A percentile compares a stretch with the other conserved stretches of the same genome.
phyloP scores from a whole-genome alignment of 2,329 filamentous ascomycete species.

The Hirsutella minnesotensis region DNA sequence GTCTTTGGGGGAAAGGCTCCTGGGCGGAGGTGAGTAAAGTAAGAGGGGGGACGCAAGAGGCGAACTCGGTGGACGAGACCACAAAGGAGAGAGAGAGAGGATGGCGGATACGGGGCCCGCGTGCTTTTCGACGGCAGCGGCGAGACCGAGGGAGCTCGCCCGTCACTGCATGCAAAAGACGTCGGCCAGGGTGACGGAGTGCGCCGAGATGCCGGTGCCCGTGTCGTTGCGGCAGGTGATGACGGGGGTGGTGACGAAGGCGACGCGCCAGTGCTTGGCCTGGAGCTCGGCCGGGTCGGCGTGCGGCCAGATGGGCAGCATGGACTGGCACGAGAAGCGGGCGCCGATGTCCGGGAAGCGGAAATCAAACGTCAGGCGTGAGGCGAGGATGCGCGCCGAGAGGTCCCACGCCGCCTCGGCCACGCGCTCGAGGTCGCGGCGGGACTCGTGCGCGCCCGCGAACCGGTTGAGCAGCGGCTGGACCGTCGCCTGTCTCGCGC shows the following conservation, averaged over 20 bases:
- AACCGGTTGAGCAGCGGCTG: slow-evolving; percentile 26
- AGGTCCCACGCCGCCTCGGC: slow-evolving; percentile 30
- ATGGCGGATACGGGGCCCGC: not conserved
- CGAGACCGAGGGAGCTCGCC: not conserved
- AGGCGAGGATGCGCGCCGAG: slow-evolving; percentile 34
- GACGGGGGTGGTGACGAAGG: slow-evolving; percentile 40
- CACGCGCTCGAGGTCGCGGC: slow-evolving; percentile 29
- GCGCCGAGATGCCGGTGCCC: slow-evolving; percentile 30
- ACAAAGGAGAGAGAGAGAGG: not conserved
- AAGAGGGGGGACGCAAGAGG: too few relatives aligned
- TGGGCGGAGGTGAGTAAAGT: too few relatives aligned
- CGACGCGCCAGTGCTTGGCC: slow-evolving; percentile 37
- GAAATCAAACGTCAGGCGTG: slow-evolving; percentile 31
- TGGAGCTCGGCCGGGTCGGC: slow-evolving; percentile 31
- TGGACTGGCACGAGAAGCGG: slow-evolving; percentile 36
- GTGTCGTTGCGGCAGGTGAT: slow-evolving; percentile 42
- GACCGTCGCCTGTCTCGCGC: slow-evolving; percentile 22
- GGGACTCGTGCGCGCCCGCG: slow-evolving; percentile 22
- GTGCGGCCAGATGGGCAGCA: slow-evolving; percentile 31
- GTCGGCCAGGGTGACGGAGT: slow-evolving; percentile 31
- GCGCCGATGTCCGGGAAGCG: slow-evolving; percentile 37
- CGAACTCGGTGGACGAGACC: not conserved
- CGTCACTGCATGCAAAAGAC: slow-evolving; percentile 35
- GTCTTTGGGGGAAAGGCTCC: too few relatives aligned
- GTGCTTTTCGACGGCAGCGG: not conserved